phyloP scores from a whole-genome alignment of 257 asterid species.

The Rhazya stricta region DNA sequence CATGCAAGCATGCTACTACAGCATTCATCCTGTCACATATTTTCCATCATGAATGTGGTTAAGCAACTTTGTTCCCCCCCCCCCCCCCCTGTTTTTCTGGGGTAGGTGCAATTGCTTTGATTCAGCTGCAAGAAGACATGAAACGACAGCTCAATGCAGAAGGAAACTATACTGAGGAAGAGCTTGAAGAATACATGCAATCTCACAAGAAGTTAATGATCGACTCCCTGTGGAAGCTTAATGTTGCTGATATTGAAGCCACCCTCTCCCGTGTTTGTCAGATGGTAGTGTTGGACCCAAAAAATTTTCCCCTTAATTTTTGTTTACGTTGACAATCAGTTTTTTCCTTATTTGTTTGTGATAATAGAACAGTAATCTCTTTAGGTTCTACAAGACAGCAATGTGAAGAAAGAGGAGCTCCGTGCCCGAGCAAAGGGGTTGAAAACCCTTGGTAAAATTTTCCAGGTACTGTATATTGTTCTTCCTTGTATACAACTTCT shows the following conservation, averaged over 20 bases:
- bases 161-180: slow-evolving; percentile 88
- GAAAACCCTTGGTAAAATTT: slow-evolving; percentile 85
- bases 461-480: slow-evolving; percentile 51
- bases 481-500: slow-evolving; percentile 10
- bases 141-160: slow-evolving; percentile 75
- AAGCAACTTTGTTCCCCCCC: slow-evolving; percentile 14
- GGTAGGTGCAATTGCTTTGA: slow-evolving; percentile 96
- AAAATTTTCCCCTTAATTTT: background rate
- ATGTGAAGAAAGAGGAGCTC: slow-evolving; percentile 86
- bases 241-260: slow-evolving; percentile 95
- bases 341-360: slow-evolving; percentile 15
- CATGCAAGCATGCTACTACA: background rate
- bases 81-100: too few relatives aligned
- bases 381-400: slow-evolving; percentile 84
- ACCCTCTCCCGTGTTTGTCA: slow-evolving; percentile 96
- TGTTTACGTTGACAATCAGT: background rate
- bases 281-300: slow-evolving; percentile 50
- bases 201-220: slow-evolving; percentile 93
- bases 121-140: slow-evolving; percentile 97
- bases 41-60: background rate
- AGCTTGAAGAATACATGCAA: slow-evolving; percentile 85
- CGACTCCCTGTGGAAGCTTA: slow-evolving; percentile 98
- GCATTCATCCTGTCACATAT: background rate
- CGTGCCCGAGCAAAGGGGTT: slow-evolving; percentile 91
- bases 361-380: slow-evolving; percentile 15